Conservation (phyloP, 1,284 basidiomycete genomes). For the Cronartium quercuum region DNA sequence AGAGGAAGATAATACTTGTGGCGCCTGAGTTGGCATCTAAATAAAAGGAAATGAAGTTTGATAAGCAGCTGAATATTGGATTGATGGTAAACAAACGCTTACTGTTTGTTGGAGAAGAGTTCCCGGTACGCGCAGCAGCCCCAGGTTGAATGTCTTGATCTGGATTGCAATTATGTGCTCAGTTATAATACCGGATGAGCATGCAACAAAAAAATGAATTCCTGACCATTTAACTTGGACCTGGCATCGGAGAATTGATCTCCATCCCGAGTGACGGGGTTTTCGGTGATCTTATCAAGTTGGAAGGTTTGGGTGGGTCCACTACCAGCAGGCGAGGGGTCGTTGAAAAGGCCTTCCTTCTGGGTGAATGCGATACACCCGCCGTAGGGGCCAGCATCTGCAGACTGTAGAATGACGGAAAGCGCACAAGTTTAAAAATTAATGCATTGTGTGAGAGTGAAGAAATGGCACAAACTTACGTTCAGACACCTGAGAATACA, state of each 20-base stretch:
- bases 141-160: too few relatives aligned
- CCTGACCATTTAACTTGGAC: not conserved
- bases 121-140: too few relatives aligned
- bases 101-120: too few relatives aligned
- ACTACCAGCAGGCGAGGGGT: not conserved
- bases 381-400: constrained; percentile 35
- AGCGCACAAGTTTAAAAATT: not conserved
- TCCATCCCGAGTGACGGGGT: constrained; percentile 13
- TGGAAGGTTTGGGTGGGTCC: constrained; percentile 6
- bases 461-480: not conserved
- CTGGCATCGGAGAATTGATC: constrained; percentile 10
- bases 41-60: too few relatives aligned
- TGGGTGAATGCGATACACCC: constrained; percentile 38
- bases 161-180: too few relatives aligned
- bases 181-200: too few relatives aligned
- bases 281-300: constrained; percentile 23
- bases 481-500: constrained; percentile 34
- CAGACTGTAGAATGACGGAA: constrained; percentile 1
- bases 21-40: too few relatives aligned
- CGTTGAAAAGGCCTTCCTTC: constrained; percentile 1
- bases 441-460: too few relatives aligned
- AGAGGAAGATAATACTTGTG: not conserved
- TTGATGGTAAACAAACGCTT: too few relatives aligned
- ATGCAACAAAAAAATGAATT: too few relatives aligned
- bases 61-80: too few relatives aligned